Percentiles rank a stretch among this genome's conserved stretches.
Conservation (phyloP, 306 rosid genomes). For the Gastrolobium villosum region DNA sequence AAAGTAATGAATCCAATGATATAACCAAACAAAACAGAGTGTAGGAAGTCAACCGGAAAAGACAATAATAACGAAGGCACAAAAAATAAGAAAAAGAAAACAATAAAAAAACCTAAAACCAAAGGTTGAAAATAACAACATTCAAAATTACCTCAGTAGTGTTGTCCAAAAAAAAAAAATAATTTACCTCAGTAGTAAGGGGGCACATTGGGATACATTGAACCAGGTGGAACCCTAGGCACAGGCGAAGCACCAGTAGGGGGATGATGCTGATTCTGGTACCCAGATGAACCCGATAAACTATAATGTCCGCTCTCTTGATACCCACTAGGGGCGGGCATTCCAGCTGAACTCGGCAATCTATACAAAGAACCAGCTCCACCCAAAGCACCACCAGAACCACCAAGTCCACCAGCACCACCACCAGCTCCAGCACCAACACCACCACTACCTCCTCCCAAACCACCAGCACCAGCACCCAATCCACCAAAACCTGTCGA, state of each 20-base stretch:
- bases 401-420: conserved; percentile 50
- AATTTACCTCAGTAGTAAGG: conserved; percentile 96
- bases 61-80: background rate
- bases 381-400: conserved; percentile 47
- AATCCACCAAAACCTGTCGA: conserved; percentile 38
- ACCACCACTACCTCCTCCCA: conserved; percentile 47
- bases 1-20: background rate
- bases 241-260: conserved; percentile 77
- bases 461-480: conserved; percentile 46
- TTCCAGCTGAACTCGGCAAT: conserved; percentile 76
- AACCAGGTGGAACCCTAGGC: conserved; percentile 87
- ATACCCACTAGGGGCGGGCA: conserved; percentile 75
- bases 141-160: background rate
- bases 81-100: background rate
- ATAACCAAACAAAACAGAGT: background rate
- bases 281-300: conserved; percentile 67
- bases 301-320: conserved; percentile 77
- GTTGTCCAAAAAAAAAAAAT: too few relatives aligned
- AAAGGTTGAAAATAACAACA: background rate
- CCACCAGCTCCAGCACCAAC: conserved; percentile 31
- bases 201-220: conserved; percentile 86
- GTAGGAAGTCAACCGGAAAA: conserved; percentile 3
- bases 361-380: conserved; percentile 77
- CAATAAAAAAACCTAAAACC: background rate
- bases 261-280: conserved; percentile 85